Evolutionary conservation across 768 basidiomycete species (phyloP).

Genomic region (Mycena vitilis): DNA sequence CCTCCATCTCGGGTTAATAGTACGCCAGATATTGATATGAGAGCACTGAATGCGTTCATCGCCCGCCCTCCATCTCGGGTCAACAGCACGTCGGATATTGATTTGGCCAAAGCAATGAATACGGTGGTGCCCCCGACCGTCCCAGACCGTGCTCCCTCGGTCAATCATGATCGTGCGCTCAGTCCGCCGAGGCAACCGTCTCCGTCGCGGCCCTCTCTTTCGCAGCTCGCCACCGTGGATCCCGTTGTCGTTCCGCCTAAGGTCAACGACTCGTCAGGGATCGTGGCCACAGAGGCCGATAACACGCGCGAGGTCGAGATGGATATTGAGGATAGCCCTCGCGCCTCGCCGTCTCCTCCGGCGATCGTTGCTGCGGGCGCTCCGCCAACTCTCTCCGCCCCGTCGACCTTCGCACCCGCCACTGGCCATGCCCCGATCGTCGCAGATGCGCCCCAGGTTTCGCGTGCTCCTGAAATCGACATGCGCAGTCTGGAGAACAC

Average conservation of each 20-base stretch:
- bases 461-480: conserved; percentile 26
- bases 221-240: background rate
- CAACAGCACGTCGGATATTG: conserved; percentile 10
- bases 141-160: background rate
- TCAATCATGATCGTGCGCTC: conserved; percentile 4
- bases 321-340: conserved; percentile 21
- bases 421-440: conserved; percentile 3
- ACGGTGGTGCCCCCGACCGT: background rate
- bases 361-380: background rate
- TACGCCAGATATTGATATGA: conserved; percentile 11
- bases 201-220: background rate
- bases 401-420: background rate
- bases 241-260: conserved; percentile 1
- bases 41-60: conserved; percentile 15
- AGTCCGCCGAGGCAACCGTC: conserved; percentile 5
- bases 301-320: conserved; percentile 22
- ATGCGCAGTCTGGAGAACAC: conserved; percentile 28
- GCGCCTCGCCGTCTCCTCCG: conserved; percentile 5
- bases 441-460: background rate
- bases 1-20: conserved; percentile 14
- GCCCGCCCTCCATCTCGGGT: background rate
- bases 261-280: background rate
- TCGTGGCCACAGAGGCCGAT: background rate
- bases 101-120: conserved; percentile 18
- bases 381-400: background rate